phyloP scores from a whole-genome alignment of 306 rosid genomes.

The Comarum palustre region DNA sequence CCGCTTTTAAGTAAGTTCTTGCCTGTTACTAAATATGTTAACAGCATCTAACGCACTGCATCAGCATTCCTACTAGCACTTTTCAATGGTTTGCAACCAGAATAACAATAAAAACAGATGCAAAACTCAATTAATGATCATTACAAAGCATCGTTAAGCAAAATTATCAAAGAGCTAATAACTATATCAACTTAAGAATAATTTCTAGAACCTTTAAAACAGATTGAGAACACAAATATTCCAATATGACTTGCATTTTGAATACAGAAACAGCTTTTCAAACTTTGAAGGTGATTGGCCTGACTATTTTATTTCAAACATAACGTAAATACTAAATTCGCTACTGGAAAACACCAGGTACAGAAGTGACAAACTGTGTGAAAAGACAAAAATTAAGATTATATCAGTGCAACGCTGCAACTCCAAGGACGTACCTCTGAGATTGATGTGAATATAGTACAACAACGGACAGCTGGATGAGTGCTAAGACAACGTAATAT shows the following conservation, averaged over 20 bases:
- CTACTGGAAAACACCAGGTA: background rate
- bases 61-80: background rate
- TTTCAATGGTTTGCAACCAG: background rate
- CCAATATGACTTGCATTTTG: background rate
- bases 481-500: slow-evolving; percentile 78
- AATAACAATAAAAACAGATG: background rate
- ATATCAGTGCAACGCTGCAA: slow-evolving; percentile 15
- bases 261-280: background rate
- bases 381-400: background rate
- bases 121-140: background rate
- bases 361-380: background rate
- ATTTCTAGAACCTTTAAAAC: background rate
- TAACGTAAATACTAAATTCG: background rate
- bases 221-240: background rate
- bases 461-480: slow-evolving; percentile 60
- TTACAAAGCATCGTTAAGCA: background rate
- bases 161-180: slow-evolving; percentile 1
- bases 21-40: background rate
- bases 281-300: background rate
- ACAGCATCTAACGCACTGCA: background rate
- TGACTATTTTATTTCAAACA: background rate
- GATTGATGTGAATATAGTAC: slow-evolving; percentile 71
- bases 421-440: slow-evolving; percentile 66
- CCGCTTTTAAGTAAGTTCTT: background rate
- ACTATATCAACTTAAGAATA: background rate